These are phyloP conservation scores for Mycena galericulata DNA, from an alignment of 768 basidiomycete genomes.

Conservation along the genomic window DNA sequence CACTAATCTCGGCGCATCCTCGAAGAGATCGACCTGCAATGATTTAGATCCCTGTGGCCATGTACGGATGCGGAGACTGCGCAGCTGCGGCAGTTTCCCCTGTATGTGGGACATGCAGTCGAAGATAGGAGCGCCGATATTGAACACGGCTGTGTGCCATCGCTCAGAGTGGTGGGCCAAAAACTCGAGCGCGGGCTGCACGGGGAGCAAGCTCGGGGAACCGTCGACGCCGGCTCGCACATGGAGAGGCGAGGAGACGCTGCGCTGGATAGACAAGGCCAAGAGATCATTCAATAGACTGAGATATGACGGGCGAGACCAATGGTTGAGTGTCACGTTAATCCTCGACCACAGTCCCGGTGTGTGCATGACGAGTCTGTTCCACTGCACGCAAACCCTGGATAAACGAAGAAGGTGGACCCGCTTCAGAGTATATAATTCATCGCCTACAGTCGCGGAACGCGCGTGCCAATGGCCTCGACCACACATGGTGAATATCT, in stretches of 20 bases:
- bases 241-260: not conserved
- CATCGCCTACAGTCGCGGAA: not conserved
- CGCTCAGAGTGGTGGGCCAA: not conserved
- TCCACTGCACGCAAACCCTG: not conserved
- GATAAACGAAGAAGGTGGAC: not conserved
- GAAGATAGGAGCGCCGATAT: not conserved
- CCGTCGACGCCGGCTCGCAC: not conserved
- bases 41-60: not conserved
- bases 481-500: not conserved
- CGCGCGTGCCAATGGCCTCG: not conserved
- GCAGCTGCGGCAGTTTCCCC: not conserved
- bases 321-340: not conserved
- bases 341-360: not conserved
- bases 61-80: not conserved
- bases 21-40: not conserved
- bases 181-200: not conserved
- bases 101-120: not conserved
- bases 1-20: not conserved
- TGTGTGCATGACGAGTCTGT: not conserved
- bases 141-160: not conserved
- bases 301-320: not conserved
- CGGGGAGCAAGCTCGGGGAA: not conserved
- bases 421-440: not conserved
- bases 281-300: not conserved
- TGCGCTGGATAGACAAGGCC: not conserved